A percentile compares a stretch with the other conserved stretches of the same genome.
Conservation (phyloP, 345 rosid genomes). For the Carallia brachiata region DNA sequence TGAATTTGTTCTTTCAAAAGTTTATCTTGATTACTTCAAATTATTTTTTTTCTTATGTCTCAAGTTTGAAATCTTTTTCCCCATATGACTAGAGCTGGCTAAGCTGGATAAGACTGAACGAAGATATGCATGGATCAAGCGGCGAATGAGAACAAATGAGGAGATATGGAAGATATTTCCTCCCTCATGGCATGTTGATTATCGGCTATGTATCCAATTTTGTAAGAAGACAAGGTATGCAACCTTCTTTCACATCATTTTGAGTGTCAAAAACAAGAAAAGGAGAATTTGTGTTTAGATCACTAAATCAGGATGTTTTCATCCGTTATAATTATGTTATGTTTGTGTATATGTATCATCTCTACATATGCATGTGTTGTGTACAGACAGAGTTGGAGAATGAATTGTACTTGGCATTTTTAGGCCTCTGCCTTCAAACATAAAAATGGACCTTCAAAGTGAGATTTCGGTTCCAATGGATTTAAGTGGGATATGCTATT, state of each 20-base stretch:
- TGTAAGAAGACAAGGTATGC: conserved; percentile 77
- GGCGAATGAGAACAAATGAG: conserved; percentile 79
- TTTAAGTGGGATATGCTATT: too few species aligned
- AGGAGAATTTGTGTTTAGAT: not conserved
- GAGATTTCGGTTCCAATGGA: too few species aligned
- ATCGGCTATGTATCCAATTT: conserved; percentile 78
- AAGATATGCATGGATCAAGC: conserved; percentile 93
- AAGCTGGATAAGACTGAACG: conserved; percentile 96
- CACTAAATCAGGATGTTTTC: not conserved
- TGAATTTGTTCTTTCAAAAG: not conserved
- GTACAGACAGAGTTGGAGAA: too few species aligned
- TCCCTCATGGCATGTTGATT: conserved; percentile 84
- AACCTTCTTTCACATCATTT: not conserved
- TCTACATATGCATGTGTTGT: too few species aligned
- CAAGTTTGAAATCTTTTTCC: not conserved
- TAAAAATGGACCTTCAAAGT: too few species aligned
- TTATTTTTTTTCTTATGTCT: conserved; percentile 15
- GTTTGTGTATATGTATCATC: too few species aligned
- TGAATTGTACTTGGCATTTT: too few species aligned
- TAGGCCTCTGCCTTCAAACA: too few species aligned
- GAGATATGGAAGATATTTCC: conserved; percentile 91
- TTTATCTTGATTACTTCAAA: not conserved
- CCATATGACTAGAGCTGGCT: conserved; percentile 61
- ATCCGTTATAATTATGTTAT: too few species aligned
- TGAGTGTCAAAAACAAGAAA: too few species aligned